Conservation (phyloP, 768 basidiomycete species). For the Mycena maculata region DNA sequence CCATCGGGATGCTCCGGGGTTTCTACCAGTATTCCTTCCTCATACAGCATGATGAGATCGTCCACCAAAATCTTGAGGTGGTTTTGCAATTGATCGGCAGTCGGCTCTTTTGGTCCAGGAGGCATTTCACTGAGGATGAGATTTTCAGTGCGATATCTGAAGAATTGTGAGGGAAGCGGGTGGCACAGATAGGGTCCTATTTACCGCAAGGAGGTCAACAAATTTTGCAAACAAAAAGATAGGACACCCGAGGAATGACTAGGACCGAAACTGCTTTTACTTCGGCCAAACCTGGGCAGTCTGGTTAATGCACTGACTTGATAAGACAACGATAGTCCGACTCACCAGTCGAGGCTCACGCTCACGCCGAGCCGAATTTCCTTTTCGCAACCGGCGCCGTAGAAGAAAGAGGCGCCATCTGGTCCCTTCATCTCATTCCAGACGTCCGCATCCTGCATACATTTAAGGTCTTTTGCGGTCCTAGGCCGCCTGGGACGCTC, state of each 20-base stretch:
- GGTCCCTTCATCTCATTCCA: too few species aligned
- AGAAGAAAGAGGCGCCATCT: too few species aligned
- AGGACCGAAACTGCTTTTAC: conserved; percentile 33
- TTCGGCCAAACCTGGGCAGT: conserved; percentile 24
- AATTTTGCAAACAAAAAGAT: conserved; percentile 33
- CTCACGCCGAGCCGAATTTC: too few species aligned
- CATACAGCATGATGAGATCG: conserved; percentile 42
- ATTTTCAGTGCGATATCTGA: conserved; percentile 26
- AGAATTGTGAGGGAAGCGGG: neutral
- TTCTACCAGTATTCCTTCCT: conserved; percentile 36
- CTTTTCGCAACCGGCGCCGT: too few species aligned
- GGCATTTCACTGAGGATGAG: conserved; percentile 30
- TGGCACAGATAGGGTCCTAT: too few species aligned
- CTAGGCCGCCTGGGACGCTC: too few species aligned
- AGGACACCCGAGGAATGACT: conserved; percentile 36
- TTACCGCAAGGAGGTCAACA: conserved; percentile 22
- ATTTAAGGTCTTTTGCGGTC: neutral
- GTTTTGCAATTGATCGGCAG: conserved; percentile 40
- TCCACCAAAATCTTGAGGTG: conserved; percentile 42
- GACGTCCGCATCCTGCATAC: neutral
- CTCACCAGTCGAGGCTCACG: too few species aligned
- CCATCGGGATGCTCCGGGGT: conserved; percentile 38
- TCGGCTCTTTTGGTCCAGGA: conserved; percentile 45
- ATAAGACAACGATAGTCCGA: too few species aligned
- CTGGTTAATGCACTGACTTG: too few species aligned